Evolutionary conservation across 2,329 filamentous ascomycete genomes (phyloP).

Genomic region (Cytospora paraplurivora): DNA sequence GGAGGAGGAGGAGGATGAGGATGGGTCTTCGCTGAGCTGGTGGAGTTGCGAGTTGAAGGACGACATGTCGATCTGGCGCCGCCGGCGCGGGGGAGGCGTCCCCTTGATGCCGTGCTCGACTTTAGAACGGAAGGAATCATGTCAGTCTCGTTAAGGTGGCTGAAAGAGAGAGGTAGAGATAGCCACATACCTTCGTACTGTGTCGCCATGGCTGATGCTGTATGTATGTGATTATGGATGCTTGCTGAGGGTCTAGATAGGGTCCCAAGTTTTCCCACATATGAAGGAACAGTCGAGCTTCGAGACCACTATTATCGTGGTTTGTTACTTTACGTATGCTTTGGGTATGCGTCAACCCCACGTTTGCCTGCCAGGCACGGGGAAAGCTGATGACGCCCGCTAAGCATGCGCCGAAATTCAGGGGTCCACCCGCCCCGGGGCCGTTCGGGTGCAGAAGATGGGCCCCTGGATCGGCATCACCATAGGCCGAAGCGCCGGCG

Average conservation of each 20-base stretch:
- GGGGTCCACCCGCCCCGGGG: not conserved
- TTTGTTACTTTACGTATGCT: too few relatives aligned
- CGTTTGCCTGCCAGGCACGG: constrained; percentile 2
- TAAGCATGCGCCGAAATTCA: not conserved
- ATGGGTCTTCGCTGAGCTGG: constrained; percentile 45
- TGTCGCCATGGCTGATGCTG: constrained; percentile 49
- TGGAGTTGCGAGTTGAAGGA: constrained; percentile 61
- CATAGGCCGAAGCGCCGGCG: too few relatives aligned
- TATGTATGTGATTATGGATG: not conserved
- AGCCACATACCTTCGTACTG: constrained; percentile 55
- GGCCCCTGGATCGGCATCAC: not conserved
- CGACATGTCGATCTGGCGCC: constrained; percentile 64
- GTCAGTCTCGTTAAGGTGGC: constrained; percentile 16
- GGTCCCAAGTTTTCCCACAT: not conserved
- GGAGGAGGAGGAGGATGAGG: constrained; percentile 36
- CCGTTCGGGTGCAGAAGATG: not conserved
- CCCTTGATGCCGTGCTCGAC: constrained; percentile 66
- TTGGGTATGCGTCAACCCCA: not conserved
- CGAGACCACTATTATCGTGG: not conserved
- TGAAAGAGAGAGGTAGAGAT: not conserved
- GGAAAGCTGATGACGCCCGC: not conserved
- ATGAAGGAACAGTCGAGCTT: not conserved
- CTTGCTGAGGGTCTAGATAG: not conserved
- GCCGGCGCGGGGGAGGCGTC: constrained; percentile 42
- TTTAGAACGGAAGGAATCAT: constrained; percentile 35